Percentiles rank a stretch among this genome's conserved stretches.
phyloP scores from a whole-genome alignment of 495 filamentous ascomycete genomes.

The Penicillium salamii region DNA sequence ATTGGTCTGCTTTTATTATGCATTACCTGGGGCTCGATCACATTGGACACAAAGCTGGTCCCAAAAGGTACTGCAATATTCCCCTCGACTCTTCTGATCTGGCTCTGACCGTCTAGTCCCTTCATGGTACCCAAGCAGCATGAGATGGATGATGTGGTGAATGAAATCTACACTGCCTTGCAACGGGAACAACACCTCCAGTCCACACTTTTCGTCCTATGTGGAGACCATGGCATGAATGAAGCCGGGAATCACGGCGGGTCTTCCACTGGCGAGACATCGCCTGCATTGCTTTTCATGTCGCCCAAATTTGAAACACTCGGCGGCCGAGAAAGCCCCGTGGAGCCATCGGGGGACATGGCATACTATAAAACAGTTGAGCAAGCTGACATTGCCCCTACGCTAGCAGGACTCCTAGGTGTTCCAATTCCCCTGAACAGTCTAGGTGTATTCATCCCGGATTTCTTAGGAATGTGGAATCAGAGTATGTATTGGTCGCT shows the following conservation, averaged over 20 bases:
- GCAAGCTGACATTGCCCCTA: conserved; percentile 90
- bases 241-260: conserved; percentile 97
- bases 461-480: conserved; percentile 74
- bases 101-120: conserved; percentile 49
- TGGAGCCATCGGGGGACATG: conserved; percentile 51
- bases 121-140: conserved; percentile 90
- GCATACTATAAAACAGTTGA: conserved; percentile 81
- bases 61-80: conserved; percentile 59
- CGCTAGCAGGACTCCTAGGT: conserved; percentile 81
- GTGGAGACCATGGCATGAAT: conserved; percentile 98
- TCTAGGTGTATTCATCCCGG: conserved; percentile 79
- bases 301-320: conserved; percentile 75
- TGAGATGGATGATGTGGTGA: conserved; percentile 89
- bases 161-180: conserved; percentile 72
- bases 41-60: conserved; percentile 94
- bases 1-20: conserved; percentile 92
- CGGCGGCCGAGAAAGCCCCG: conserved; percentile 36
- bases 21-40: conserved; percentile 97
- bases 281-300: conserved; percentile 85
- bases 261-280: conserved; percentile 88
- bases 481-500: conserved; percentile 34
- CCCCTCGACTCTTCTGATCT: background rate
- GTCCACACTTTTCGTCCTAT: conserved; percentile 79
- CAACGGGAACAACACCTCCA: conserved; percentile 63
- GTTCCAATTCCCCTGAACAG: conserved; percentile 92